Conservation (phyloP, 2,329 filamentous ascomycete species). For the Xylaria sp. region DNA sequence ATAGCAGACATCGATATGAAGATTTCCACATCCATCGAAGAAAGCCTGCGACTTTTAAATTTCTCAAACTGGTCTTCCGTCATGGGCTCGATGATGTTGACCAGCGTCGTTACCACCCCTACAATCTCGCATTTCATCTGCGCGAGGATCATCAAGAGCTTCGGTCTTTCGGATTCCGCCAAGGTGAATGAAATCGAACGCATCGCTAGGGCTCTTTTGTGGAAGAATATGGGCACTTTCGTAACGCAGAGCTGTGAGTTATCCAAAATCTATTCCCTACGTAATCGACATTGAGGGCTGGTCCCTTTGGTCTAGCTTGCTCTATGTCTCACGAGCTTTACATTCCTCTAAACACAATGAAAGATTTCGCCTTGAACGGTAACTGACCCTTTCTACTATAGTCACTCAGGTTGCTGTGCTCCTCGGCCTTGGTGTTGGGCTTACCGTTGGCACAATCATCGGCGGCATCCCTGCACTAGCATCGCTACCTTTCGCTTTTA, state of each 20-base stretch:
- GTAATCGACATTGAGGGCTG: background rate
- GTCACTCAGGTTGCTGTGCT: slow-evolving; percentile 27
- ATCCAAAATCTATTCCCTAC: background rate
- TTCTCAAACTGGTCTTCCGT: slow-evolving; percentile 30
- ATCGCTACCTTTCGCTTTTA: slow-evolving; percentile 28
- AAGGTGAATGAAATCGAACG: slow-evolving; percentile 31
- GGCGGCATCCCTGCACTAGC: slow-evolving; percentile 35
- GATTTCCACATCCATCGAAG: slow-evolving; percentile 28
- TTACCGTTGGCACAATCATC: slow-evolving; percentile 32
- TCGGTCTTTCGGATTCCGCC: slow-evolving; percentile 30
- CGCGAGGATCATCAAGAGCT: slow-evolving; percentile 33
- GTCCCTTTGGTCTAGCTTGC: background rate
- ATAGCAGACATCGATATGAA: slow-evolving; percentile 33
- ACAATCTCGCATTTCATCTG: slow-evolving; percentile 35
- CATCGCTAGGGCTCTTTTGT: slow-evolving; percentile 30
- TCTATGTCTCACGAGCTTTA: background rate
- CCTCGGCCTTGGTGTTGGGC: slow-evolving; percentile 24
- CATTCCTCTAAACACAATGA: background rate
- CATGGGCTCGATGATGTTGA: slow-evolving; percentile 28
- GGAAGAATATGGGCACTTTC: slow-evolving; percentile 34
- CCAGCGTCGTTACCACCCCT: slow-evolving; percentile 29
- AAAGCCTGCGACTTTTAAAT: slow-evolving; percentile 30
- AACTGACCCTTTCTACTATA: slow-evolving; percentile 6
- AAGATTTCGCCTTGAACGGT: background rate
- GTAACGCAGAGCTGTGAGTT: slow-evolving; percentile 32